These are phyloP conservation scores for Inga oerstediana DNA, from an alignment of 306 rosid species.

Conservation along the genomic window DNA sequence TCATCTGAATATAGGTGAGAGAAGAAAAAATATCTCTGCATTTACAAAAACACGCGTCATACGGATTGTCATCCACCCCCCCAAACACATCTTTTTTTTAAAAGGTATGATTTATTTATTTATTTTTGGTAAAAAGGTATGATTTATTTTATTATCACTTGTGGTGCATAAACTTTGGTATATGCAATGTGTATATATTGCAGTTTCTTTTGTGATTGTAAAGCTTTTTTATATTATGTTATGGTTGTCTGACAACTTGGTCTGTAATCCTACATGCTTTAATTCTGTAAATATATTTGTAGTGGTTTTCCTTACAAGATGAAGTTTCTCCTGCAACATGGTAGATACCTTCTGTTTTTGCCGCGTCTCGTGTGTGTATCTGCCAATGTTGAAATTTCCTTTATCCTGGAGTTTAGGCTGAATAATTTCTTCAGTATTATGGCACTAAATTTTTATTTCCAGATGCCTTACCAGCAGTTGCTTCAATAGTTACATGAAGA, in stretches of 20 bases:
- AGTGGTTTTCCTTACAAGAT: not conserved
- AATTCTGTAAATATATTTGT: not conserved
- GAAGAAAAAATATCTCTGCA: not conserved
- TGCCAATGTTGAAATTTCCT: not conserved
- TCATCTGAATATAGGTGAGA: constrained; percentile 1
- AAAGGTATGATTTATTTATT: constrained; percentile 2
- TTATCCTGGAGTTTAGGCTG: not conserved
- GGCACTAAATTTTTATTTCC: not conserved
- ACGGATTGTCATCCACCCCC: not conserved
- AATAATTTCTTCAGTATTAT: not conserved
- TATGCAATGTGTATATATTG: not conserved
- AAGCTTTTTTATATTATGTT: not conserved
- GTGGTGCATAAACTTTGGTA: not conserved
- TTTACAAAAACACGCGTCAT: not conserved
- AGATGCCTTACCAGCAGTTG: not conserved
- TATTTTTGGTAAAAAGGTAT: too few species aligned
- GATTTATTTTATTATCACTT: constrained; percentile 3
- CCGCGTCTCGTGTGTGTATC: not conserved
- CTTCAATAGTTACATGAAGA: not conserved
- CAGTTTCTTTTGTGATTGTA: constrained; percentile 20
- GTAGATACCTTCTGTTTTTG: constrained; percentile 13
- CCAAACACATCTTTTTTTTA: not conserved
- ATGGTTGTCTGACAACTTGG: not conserved
- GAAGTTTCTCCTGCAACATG: constrained; percentile 1
- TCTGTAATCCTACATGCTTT: constrained; percentile 17